phyloP scores from a whole-genome alignment of 2,329 filamentous ascomycete species.

The Ceratocystis colombiana region DNA sequence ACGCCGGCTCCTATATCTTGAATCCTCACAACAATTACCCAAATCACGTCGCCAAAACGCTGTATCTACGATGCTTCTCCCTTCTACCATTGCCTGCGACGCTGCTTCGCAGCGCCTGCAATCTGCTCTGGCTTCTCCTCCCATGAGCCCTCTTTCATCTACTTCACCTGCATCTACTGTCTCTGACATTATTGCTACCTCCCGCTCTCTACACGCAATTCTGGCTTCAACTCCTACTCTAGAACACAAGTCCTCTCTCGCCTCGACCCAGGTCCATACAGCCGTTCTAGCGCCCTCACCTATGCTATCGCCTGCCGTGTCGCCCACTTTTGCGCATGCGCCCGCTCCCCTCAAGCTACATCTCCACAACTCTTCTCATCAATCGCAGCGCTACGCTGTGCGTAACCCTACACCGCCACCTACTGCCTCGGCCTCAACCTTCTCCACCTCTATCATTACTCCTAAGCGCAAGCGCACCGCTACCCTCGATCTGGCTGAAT shows the following conservation, averaged over 20 bases:
- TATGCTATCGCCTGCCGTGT: too few species aligned
- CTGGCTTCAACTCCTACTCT: conserved; percentile 36
- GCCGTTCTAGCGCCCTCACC: conserved; percentile 13
- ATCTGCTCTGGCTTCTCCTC: conserved; percentile 46
- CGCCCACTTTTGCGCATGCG: conserved; percentile 15
- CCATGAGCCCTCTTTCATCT: conserved; percentile 42
- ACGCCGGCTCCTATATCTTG: not conserved
- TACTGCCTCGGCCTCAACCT: conserved; percentile 30
- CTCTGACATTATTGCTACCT: conserved; percentile 49
- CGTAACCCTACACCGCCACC: conserved; percentile 38
- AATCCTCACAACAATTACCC: too few species aligned
- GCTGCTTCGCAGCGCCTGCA: conserved; percentile 43
- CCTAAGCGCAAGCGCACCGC: conserved; percentile 32
- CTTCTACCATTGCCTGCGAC: conserved; percentile 50
- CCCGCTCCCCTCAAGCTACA: conserved; percentile 16
- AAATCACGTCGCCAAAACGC: not conserved
- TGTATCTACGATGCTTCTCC: conserved; percentile 44
- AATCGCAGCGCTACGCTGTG: conserved; percentile 27
- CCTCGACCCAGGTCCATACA: not conserved
- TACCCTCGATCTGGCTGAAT: conserved; percentile 17
- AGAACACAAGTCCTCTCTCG: conserved; percentile 9
- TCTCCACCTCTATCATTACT: conserved; percentile 44
- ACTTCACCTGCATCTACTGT: conserved; percentile 29
- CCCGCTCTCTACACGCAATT: conserved; percentile 52
- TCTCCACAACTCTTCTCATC: not conserved